Base-by-base conservation (phyloP, 257 asterid genomes). In the Solanum habrochaites region DNA sequence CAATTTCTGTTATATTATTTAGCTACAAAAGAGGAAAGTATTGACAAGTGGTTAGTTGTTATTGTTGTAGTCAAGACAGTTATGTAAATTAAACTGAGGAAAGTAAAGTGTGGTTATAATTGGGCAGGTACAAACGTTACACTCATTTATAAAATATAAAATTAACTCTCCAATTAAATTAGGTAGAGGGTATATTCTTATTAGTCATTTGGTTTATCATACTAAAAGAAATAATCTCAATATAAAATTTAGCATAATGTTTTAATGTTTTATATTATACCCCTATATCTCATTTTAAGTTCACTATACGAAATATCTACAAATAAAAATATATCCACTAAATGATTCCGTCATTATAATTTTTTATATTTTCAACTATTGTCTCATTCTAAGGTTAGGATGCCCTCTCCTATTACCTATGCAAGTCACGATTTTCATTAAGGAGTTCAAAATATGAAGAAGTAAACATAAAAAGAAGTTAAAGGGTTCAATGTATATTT, bases 41-140 rank as follows among this genome's bases (percentile, higher is more conserved):
- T 85, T 69, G 90, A 94, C 97, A 93, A 83, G 89, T 93, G 94
- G 89, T 87, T 18, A 93, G 66, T 88, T 88, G 75, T 37, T 45
- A 74, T 73, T 31, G 69, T 45, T 15, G 69, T 45, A 43, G 5
- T 43, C 66, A 23, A 23, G 42, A 29, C 71, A 71, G 45, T 71
- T 35, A 39, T 16, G 13, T 49, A 8, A 71, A 40, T 84, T 25
- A 47, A 39, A 40, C 29, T 64, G 42, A 14, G 37, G 86, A 64
- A 64, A n/a, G 21, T 84, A 64, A 84, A 43, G 40, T 66, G 80
- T 15, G 39, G 75, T 67, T 66, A 21, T 64, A n/a, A 66, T 66
- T 84, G 58, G 40, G 43, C 37, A 23, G 74, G 80, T 67, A 84
- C 40, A 84, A 25, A 18, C 29, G 12, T 45, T 64, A 13, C 21